Conservation (phyloP, 1,284 basidiomycete species). For the Quambalaria eucalypti region DNA sequence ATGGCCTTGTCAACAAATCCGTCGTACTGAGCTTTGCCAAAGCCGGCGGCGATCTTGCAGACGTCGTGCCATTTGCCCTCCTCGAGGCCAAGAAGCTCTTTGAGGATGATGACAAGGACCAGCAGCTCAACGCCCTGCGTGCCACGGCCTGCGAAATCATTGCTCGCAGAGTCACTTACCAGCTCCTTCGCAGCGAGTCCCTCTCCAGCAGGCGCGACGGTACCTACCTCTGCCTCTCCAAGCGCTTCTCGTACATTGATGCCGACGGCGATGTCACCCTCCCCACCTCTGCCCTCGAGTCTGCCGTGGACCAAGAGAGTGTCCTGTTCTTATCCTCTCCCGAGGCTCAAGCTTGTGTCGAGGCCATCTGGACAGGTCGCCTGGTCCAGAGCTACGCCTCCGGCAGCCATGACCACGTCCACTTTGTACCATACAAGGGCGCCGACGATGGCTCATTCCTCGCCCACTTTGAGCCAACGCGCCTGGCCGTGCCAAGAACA, state of each 20-base stretch:
- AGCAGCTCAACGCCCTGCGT: slow-evolving; percentile 6
- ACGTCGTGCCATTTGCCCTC: slow-evolving; percentile 30
- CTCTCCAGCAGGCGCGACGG: not conserved
- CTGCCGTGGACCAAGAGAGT: slow-evolving; percentile 27
- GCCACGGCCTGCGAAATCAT: slow-evolving; percentile 26
- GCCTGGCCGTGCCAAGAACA: slow-evolving; percentile 29
- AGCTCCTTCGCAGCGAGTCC: slow-evolving; percentile 13
- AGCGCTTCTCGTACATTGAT: slow-evolving; percentile 25
- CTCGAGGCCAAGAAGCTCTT: slow-evolving; percentile 26
- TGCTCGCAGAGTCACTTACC: slow-evolving; percentile 25
- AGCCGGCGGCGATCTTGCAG: slow-evolving; percentile 29
- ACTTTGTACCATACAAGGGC: slow-evolving; percentile 26
- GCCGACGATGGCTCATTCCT: slow-evolving; percentile 22
- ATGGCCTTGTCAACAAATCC: slow-evolving; percentile 19
- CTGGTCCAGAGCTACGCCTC: slow-evolving; percentile 21
- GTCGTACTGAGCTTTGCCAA: slow-evolving; percentile 24
- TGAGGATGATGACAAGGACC: slow-evolving; percentile 8
- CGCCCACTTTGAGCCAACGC: slow-evolving; percentile 24
- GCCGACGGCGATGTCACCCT: slow-evolving; percentile 22
- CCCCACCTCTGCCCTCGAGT: slow-evolving; percentile 28
- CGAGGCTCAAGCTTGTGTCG: slow-evolving; percentile 18
- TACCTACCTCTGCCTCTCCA: slow-evolving; percentile 22
- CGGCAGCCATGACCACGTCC: slow-evolving; percentile 13
- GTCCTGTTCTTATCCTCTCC: slow-evolving; percentile 19
- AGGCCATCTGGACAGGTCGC: slow-evolving; percentile 31